phyloP scores from a whole-genome alignment of 164 flowering plant species.

The Annona squamosa region DNA sequence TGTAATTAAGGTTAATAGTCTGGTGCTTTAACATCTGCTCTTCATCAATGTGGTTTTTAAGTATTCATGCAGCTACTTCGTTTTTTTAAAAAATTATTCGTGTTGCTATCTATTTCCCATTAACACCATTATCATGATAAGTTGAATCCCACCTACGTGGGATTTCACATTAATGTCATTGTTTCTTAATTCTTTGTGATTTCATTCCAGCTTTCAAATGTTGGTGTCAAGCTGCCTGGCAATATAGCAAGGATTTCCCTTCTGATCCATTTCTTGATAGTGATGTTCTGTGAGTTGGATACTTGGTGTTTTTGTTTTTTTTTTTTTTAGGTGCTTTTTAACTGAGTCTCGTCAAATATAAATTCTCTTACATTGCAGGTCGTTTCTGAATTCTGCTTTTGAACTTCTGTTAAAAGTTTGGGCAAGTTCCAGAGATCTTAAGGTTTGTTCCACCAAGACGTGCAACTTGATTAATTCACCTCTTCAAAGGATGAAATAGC shows the following conservation, averaged over 20 bases:
- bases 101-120: too few relatives aligned
- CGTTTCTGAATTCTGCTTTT: constrained; percentile 89
- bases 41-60: not conserved
- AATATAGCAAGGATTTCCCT: constrained; percentile 48
- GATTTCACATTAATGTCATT: too few relatives aligned
- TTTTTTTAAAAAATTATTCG: too few relatives aligned
- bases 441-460: constrained; percentile 35
- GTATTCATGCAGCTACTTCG: too few relatives aligned
- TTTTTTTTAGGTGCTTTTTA: not conserved
- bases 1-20: not conserved
- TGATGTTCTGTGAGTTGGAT: constrained; percentile 71
- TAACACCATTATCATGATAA: too few relatives aligned
- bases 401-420: constrained; percentile 91
- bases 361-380: constrained; percentile 49
- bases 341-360: constrained; percentile 5
- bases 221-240: constrained; percentile 95
- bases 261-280: constrained; percentile 52
- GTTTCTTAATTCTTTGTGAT: not conserved
- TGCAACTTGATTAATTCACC: not conserved
- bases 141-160: too few relatives aligned
- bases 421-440: constrained; percentile 86
- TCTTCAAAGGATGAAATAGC: not conserved
- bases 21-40: not conserved
- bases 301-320: not conserved
- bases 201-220: constrained; percentile 77